Evolutionary conservation across 495 filamentous ascomycete species (phyloP), one percentile per base, ranked within the genome.

Genomic region (Chaetomium cochliodes): DNA sequence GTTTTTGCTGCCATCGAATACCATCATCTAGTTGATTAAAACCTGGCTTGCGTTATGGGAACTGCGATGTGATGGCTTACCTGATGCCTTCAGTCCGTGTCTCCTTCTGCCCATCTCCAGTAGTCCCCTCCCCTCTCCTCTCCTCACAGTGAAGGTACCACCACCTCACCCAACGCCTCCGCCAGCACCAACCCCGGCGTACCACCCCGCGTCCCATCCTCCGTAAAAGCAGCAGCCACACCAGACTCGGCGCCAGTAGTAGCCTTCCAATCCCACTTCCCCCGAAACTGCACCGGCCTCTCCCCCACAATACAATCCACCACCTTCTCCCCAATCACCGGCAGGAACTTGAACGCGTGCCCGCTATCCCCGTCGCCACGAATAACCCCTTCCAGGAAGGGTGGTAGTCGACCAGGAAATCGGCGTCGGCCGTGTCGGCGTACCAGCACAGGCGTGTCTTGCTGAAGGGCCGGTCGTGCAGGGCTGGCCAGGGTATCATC

Each of bases 341-440:
- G 92, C 74, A 96, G 75, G 74, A 96, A 96, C 73, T 96, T 96
- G 79, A 89, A 96, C 5, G 74, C 92, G 73, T 97, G 93, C 2
- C 92, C 92, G 69, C 87, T 91, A 16, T 90, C 92, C 92, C 92
- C 0, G 90, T 93, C 2, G 91, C 89, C 16, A 97, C 70, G 74
- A 96, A 92, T 22, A 96, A 77, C 15, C 84, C 83, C 26, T 81
- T 69, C 72, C 85, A 85, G 11, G 74, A 70, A 0, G 92, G 92
- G 65, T 94, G 90, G 65, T 90, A 90, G 60, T 86, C 83, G 62
- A 96, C 82, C 37, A 97, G 78, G 78, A 92, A 97, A 73, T 96
- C 89, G 7, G 85, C 90, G 18, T 82, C 86, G 9, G 90, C 82
- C 16, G 91, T 96, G 79, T 96, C 92, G 8, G 84, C 87, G 67